Percentiles rank a stretch among this genome's conserved stretches.
phyloP scores from a whole-genome alignment of 331 rosid species.

The Pyracantha coccinea region DNA sequence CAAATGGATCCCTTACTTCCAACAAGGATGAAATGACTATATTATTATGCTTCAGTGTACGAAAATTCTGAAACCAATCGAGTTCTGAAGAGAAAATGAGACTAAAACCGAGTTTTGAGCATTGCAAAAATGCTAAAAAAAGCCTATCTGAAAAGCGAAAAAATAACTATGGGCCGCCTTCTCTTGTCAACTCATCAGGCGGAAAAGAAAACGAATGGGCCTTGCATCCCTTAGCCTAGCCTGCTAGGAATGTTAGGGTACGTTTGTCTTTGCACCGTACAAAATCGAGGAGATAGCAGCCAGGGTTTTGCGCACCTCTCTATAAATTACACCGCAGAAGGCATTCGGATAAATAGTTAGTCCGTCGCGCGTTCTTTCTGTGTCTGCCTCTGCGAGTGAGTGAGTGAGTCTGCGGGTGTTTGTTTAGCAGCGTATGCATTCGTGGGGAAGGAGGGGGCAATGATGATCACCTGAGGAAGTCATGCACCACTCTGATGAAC shows the following conservation, averaged over 20 bases:
- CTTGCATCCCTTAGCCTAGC: neutral
- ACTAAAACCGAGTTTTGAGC: no score
- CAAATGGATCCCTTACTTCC: neutral
- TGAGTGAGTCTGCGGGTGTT: no score
- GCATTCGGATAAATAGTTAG: no score
- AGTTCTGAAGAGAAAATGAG: neutral
- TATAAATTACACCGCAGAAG: neutral
- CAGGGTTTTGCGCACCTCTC: neutral
- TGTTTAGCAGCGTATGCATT: no score
- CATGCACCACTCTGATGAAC: conserved; percentile 82
- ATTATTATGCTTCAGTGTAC: no score
- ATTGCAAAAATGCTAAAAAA: no score
- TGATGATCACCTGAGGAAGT: conserved; percentile 55
- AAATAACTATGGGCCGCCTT: neutral
- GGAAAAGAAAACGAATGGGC: neutral
- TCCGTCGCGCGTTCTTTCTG: no score
- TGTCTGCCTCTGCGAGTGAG: no score
- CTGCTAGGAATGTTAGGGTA: neutral
- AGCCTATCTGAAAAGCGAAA: neutral
- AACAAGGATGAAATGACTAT: neutral
- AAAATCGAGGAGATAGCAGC: neutral
- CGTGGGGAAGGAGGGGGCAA: conserved; percentile 19
- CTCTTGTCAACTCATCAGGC: neutral
- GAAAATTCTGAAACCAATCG: neutral
- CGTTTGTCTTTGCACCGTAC: neutral